Evolutionary conservation across 768 basidiomycete species (phyloP).

Genomic region (Termitomyces sp.): DNA sequence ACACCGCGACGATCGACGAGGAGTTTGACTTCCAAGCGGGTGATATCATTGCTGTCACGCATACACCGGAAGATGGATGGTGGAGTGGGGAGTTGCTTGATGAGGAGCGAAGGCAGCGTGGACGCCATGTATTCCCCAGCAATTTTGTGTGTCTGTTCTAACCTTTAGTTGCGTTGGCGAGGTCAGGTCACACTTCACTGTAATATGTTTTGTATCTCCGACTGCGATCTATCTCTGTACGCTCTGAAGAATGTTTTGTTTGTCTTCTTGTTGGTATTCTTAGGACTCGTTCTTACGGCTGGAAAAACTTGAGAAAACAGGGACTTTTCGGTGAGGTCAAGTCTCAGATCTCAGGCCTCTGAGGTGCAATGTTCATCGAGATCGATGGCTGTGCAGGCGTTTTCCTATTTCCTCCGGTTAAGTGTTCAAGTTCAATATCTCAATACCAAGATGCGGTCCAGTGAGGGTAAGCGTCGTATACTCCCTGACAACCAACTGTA

Average conservation of each 20-base stretch:
- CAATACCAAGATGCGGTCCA: too few species aligned
- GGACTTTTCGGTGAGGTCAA: too few species aligned
- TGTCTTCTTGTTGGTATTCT: neutral
- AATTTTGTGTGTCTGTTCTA: conserved; percentile 84
- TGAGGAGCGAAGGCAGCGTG: conserved; percentile 64
- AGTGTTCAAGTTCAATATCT: too few species aligned
- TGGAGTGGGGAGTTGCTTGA: conserved; percentile 91
- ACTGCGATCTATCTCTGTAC: neutral
- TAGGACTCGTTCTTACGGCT: neutral
- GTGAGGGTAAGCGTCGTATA: too few species aligned
- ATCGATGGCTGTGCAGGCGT: too few species aligned
- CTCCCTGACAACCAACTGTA: too few species aligned
- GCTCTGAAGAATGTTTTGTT: neutral
- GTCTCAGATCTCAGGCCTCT: too few species aligned
- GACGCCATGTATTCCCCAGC: conserved; percentile 81
- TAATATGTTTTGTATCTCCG: neutral
- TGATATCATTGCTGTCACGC: conserved; percentile 93
- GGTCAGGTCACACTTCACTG: neutral
- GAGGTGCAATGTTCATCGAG: too few species aligned
- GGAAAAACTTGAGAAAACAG: too few species aligned
- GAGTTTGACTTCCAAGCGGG: conserved; percentile 96
- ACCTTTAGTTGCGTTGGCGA: neutral
- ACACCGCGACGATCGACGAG: conserved; percentile 78
- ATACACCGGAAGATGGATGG: conserved; percentile 96
- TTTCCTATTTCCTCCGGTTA: too few species aligned